These are phyloP conservation scores for Talaromyces funiculosus DNA, from an alignment of 2,329 filamentous ascomycete genomes.

Conservation along the genomic window DNA sequence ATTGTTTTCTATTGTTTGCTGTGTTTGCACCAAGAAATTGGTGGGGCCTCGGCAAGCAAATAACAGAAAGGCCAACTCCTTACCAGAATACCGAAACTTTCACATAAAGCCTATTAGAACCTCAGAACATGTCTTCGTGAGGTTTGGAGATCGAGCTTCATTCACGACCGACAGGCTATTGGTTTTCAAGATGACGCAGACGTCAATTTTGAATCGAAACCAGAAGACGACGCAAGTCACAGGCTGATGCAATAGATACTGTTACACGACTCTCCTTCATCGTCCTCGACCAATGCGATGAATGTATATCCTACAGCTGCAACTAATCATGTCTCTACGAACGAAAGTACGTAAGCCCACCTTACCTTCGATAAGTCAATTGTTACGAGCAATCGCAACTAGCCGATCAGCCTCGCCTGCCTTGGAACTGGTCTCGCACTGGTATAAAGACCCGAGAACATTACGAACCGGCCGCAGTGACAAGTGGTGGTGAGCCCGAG, in stretches of 20 bases:
- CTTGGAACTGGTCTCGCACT: background rate
- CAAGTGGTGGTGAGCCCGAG: background rate
- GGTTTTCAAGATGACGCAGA: background rate
- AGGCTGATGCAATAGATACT: background rate
- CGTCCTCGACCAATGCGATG: background rate
- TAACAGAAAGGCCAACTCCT: background rate
- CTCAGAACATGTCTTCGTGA: background rate
- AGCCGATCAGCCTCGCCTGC: background rate
- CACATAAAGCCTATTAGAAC: background rate
- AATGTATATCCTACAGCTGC: background rate
- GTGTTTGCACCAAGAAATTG: conserved; percentile 9
- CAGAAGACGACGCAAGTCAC: background rate
- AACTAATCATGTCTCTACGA: too few relatives aligned
- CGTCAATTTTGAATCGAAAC: background rate
- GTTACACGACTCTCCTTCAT: background rate
- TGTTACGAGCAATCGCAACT: background rate
- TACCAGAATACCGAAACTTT: background rate
- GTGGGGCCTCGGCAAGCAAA: conserved; percentile 1
- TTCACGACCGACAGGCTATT: background rate
- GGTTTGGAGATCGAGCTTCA: too few relatives aligned
- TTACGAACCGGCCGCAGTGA: background rate
- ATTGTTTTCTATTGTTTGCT: conserved; percentile 9
- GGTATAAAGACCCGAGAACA: background rate
- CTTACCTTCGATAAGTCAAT: background rate
- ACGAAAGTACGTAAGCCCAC: background rate